Evolutionary conservation across 2,329 filamentous ascomycete genomes (phyloP), one percentile per base, ranked within the genome.

Genomic region (Colletotrichum salicis): DNA sequence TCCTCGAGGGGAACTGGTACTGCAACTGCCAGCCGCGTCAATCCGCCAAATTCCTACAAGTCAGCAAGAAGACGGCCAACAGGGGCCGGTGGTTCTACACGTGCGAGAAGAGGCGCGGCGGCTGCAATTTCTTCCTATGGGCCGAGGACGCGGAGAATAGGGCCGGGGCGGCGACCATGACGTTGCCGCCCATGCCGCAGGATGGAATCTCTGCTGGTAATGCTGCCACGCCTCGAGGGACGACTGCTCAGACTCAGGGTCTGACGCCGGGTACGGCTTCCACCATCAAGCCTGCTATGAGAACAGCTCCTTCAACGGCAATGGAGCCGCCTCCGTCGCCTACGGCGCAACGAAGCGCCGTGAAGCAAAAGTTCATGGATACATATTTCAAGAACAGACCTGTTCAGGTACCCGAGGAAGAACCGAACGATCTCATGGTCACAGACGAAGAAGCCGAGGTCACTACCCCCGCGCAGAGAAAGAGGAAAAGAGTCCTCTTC

Each of bases 61-160:
- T 83, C 35, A 81, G 79, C 62, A 86, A 83, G 68, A 74, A 81
- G 4, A 77, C 77, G 1, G 74, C 72, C 29, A 86, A 86, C 75
- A 78, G 81, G 56, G 84, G 84, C 29, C 81, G 78, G 61, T 79
- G 77, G 61, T 87, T 85, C 75, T 86, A 81, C 77, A 80, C 78
- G 11, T 87, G 86, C 75, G 69, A 75, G n/a, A 75, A 76, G 8
- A 77, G 78, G 7, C 58, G 52, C 22, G 59, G 59, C 59, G 78
- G 79, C 58, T 87, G 86, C 76, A 65, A 75, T 7, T 85, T 87
- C 75, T 87, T 86, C 70, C 74, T 86, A 27, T 87, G 82, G 81
- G 78, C 80, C n/a, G 81, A 86, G 8, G 78, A 79, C 1, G 83
- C 84, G 11, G 72, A 75, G 41, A 64, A 69, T 13, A 35, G 69